Percentiles rank a stretch among this genome's conserved stretches.
Conservation (phyloP, 495 filamentous ascomycete species). For the Aspergillus nanangensis region DNA sequence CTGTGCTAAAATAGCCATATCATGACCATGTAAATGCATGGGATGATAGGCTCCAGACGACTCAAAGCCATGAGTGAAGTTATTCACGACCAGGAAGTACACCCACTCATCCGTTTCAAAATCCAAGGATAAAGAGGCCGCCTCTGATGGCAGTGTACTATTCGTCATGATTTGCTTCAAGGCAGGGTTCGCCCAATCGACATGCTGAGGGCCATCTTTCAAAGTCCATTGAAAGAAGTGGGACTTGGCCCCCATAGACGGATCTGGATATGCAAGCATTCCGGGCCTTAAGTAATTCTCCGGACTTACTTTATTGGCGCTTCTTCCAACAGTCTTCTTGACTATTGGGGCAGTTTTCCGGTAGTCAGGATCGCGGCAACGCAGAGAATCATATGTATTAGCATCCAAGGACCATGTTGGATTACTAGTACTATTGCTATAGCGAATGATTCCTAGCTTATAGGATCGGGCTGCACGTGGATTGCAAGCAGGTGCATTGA, state of each 20-base stretch:
- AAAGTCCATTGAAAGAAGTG: background rate
- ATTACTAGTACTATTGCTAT: background rate
- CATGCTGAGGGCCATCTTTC: background rate
- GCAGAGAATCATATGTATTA: background rate
- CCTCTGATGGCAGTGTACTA: background rate
- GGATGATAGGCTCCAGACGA: too few species aligned
- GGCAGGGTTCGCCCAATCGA: background rate
- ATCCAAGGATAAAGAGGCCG: background rate
- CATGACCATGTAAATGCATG: background rate
- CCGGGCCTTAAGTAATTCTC: background rate
- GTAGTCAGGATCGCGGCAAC: background rate
- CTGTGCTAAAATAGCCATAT: background rate
- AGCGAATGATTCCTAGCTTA: background rate
- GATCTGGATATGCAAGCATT: background rate
- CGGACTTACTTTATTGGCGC: background rate
- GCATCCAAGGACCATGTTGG: too few species aligned
- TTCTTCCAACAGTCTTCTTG: background rate
- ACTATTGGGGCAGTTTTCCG: background rate
- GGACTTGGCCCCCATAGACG: background rate
- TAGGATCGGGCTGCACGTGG: background rate
- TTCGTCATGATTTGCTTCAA: background rate
- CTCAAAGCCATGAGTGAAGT: too few species aligned
- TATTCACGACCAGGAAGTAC: background rate
- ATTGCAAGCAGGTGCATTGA: background rate
- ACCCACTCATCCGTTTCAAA: background rate